Evolutionary conservation across 2,329 filamentous ascomycete genomes (phyloP), one percentile per base, ranked within the genome.

Genomic region (Ophidiomyces ophidiicola): DNA sequence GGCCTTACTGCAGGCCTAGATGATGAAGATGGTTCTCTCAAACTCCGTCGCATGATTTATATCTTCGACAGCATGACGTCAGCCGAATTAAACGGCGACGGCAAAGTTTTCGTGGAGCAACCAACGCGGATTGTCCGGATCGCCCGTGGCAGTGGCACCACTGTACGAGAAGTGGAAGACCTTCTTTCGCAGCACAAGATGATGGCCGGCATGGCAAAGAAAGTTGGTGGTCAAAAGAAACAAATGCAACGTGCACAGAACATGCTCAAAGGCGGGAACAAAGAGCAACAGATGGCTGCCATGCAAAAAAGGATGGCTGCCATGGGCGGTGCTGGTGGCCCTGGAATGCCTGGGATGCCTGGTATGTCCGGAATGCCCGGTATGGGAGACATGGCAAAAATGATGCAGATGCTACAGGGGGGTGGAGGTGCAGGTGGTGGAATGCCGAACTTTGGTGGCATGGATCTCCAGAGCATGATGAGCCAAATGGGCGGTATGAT

Each of bases 151-250:
- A 90, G 82, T 4, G 90, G 90, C 21, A 96, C 90, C 0, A 83
- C 76, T 26, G 90, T 98, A 2, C 76, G 76, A 17, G 90, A 98
- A 60, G 86, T 98, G 11, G 90, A 98, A 61, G 90, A 98, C 55
- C 69, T 98, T 5, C 73, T 98, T n/a, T 94, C 87, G 0, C 90
- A 98, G 63, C 88, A 96, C 60, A 80, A 84, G 51, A 94, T 96
- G 82, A 98, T 98, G 90, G 83, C 85, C 0, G 84, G 84, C 43
- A 94, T 98, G 86, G 90, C 90, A 34, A 98, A 96, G 78, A 92
- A 92, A 68, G 92, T 98, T 77, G 88, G 90, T 42, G 87, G 87
- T 26, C 87, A 84, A 58, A 93, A 94, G 81, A 90, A 90, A 67
- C 93, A 94, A 58, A 92, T 96, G 80, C 85, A 94, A 60, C 78